Conservation (phyloP, 2,329 filamentous ascomycete genomes). For the Trichoderma asperellum region DNA sequence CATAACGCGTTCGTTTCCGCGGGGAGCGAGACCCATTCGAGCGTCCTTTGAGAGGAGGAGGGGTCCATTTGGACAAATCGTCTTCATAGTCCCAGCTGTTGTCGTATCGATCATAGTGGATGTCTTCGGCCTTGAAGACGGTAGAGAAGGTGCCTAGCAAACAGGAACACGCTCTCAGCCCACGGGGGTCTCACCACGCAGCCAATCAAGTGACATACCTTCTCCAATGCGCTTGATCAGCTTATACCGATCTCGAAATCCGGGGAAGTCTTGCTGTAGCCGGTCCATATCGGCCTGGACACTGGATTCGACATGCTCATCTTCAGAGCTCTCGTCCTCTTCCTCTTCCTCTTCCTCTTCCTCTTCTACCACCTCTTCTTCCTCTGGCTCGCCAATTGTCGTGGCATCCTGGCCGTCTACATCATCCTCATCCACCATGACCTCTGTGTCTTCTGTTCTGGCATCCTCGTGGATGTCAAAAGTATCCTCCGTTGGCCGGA, state of each 20-base stretch:
- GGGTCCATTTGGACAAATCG: slow-evolving; percentile 67
- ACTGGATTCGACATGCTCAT: slow-evolving; percentile 66
- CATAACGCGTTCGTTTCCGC: slow-evolving; percentile 65
- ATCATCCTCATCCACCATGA: slow-evolving; percentile 51
- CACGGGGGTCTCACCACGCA: neutral
- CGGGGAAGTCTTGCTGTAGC: slow-evolving; percentile 79
- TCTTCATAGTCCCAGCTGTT: slow-evolving; percentile 85
- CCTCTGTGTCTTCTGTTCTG: slow-evolving; percentile 54
- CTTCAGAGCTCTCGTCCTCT: slow-evolving; percentile 54
- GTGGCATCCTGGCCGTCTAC: slow-evolving; percentile 36
- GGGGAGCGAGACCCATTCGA: slow-evolving; percentile 40
- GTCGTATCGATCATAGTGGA: slow-evolving; percentile 79
- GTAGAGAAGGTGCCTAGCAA: slow-evolving; percentile 89
- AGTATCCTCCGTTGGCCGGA: slow-evolving; percentile 41
- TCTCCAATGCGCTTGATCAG: slow-evolving; percentile 97
- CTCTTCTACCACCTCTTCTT: slow-evolving; percentile 39
- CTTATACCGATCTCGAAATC: slow-evolving; percentile 81
- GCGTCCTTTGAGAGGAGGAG: slow-evolving; percentile 65
- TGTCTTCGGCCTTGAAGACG: slow-evolving; percentile 96
- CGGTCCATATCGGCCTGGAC: slow-evolving; percentile 87
- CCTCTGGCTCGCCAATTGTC: slow-evolving; percentile 35
- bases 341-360: slow-evolving; percentile 41
- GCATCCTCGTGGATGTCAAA: slow-evolving; percentile 57
- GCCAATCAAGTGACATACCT: slow-evolving; percentile 56
- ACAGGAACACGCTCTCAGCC: neutral